Percentiles rank a stretch among this genome's conserved stretches.
These are phyloP conservation scores for Fusarium sp. DNA, from an alignment of 2,329 filamentous ascomycete genomes.

Conservation along the genomic window DNA sequence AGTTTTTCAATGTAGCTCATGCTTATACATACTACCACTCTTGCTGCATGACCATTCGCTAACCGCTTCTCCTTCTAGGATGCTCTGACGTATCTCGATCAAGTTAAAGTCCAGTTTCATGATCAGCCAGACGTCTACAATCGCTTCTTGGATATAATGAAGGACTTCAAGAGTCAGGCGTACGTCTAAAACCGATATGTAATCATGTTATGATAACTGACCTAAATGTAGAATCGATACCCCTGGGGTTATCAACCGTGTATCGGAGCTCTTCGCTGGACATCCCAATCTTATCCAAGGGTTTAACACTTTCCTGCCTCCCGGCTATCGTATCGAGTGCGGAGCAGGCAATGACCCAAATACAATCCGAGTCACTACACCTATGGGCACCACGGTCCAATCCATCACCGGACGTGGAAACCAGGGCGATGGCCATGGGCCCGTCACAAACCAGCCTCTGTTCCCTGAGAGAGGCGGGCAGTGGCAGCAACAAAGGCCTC, in stretches of 20 bases:
- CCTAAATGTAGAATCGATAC: conserved; percentile 81
- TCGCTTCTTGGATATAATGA: conserved; percentile 98
- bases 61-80: conserved; percentile 56
- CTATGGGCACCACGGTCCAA: conserved; percentile 95
- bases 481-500: conserved; percentile 70
- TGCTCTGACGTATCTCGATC: conserved; percentile 95
- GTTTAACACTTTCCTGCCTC: conserved; percentile 97
- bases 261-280: conserved; percentile 94
- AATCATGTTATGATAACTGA: conserved; percentile 46
- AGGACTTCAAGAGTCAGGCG: conserved; percentile 98
- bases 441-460: conserved; percentile 59
- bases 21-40: conserved; percentile 7
- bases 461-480: conserved; percentile 64
- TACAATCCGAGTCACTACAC: conserved; percentile 95
- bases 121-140: conserved; percentile 99
- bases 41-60: conserved; percentile 12
- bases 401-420: conserved; percentile 75
- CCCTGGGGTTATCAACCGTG: conserved; percentile 95
- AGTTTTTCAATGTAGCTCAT: conserved; percentile 45
- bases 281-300: conserved; percentile 96
- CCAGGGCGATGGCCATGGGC: conserved; percentile 61
- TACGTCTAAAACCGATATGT: conserved; percentile 61
- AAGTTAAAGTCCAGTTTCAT: conserved; percentile 97
- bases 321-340: conserved; percentile 96
- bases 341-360: conserved; percentile 94